Conservation (phyloP, 2,329 filamentous ascomycete genomes). For the Epichloe festucae region DNA sequence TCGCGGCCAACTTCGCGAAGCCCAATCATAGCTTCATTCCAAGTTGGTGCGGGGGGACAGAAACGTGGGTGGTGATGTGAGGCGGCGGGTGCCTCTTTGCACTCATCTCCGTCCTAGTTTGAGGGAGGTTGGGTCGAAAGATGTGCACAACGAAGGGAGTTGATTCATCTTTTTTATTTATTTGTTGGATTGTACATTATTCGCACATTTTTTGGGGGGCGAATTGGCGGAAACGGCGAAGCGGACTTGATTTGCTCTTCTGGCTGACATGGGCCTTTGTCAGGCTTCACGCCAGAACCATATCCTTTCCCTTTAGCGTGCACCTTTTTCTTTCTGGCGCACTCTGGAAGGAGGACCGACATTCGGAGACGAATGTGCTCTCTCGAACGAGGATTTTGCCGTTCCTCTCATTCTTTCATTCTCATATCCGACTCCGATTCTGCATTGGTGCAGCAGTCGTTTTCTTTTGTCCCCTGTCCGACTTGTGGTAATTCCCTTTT, state of each 20-base stretch:
- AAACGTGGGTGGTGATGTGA: background rate
- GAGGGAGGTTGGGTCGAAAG: background rate
- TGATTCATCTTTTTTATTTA: constrained; percentile 13
- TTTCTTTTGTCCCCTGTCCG: constrained; percentile 3
- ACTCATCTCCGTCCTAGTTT: constrained; percentile 11
- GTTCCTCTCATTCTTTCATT: constrained; percentile 1
- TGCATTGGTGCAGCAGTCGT: constrained; percentile 13
- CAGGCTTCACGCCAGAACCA: background rate
- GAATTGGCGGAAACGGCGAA: constrained; percentile 24
- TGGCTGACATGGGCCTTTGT: background rate
- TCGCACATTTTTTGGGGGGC: constrained; percentile 21
- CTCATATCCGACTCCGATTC: background rate
- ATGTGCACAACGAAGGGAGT: constrained; percentile 4
- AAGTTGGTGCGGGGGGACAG: background rate
- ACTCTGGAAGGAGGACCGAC: background rate
- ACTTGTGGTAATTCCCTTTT: constrained; percentile 15
- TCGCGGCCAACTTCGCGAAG: constrained; percentile 23
- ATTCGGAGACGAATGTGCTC: background rate
- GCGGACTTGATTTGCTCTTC: constrained; percentile 17
- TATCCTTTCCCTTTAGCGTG: background rate
- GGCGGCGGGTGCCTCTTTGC: background rate
- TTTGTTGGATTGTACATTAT: constrained; percentile 31
- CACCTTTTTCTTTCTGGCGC: background rate
- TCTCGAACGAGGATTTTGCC: background rate
- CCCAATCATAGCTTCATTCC: constrained; percentile 19